A percentile compares a stretch with the other conserved stretches of the same genome.
Evolutionary conservation across 75 land plant genomes (phyloP).

Genomic region (Azolla pinnata): DNA sequence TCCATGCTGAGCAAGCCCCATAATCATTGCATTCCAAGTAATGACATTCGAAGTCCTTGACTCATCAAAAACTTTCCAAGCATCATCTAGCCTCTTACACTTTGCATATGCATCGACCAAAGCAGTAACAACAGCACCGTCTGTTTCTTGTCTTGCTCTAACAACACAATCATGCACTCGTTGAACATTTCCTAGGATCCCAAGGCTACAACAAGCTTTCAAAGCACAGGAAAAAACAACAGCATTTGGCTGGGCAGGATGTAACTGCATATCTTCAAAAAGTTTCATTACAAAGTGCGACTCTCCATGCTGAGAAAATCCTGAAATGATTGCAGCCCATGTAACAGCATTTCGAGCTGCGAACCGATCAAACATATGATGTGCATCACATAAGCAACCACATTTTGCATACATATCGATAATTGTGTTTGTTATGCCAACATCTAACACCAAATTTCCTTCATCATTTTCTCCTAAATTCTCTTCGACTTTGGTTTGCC

Average conservation of each 20-base stretch:
- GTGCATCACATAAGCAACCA: slow-evolving; percentile 25
- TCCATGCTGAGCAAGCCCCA: slow-evolving; percentile 4
- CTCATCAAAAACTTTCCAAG: slow-evolving; percentile 7
- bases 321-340: slow-evolving; percentile 28
- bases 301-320: slow-evolving; percentile 17
- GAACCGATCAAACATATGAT: slow-evolving; percentile 17
- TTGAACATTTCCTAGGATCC: slow-evolving; percentile 23
- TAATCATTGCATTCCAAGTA: slow-evolving; percentile 12
- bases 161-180: slow-evolving; percentile 36
- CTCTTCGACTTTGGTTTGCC: too few relatives aligned
- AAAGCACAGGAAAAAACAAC: slow-evolving; percentile 54
- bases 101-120: slow-evolving; percentile 52
- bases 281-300: slow-evolving; percentile 1
- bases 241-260: slow-evolving; percentile 41
- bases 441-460: too few relatives aligned
- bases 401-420: slow-evolving; percentile 36
- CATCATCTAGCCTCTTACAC: slow-evolving; percentile 4
- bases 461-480: too few relatives aligned
- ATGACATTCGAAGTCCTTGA: neutral
- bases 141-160: slow-evolving; percentile 35
- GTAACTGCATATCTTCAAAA: slow-evolving; percentile 32
- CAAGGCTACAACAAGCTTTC: slow-evolving; percentile 45
- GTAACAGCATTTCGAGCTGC: slow-evolving; percentile 13
- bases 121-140: slow-evolving; percentile 44
- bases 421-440: slow-evolving; percentile 25